Evolutionary conservation across 2,329 filamentous ascomycete species (phyloP), one percentile per base, ranked within the genome.

Genomic region (Helminthosporium solani): DNA sequence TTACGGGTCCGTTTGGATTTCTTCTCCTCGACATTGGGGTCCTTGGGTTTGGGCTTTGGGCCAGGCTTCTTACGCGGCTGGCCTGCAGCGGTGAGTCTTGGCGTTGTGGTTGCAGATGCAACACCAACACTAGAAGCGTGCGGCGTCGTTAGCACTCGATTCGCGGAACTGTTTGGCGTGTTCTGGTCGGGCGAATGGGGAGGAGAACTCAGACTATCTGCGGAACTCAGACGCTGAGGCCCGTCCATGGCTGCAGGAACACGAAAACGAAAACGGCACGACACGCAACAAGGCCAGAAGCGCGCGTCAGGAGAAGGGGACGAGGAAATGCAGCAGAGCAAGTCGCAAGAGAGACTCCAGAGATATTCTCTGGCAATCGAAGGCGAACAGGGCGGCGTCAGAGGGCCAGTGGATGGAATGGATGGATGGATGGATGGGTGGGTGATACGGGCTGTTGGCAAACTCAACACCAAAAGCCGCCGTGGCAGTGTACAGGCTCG

Each of bases 1-100:
- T 75, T 77, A 46, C 75, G 68, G 30, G 73, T 60, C 56, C 74
- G 76, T 53, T 72, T 71, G 19, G 20, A 15, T 50, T 74, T 74
- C 41, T 73, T 74, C 52, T 74, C 71, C 33, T 67, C 69, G 51
- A 44, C 63, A 61, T 43, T 66, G 52, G 61, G 48, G 37, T 70
- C 67, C 52, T 65, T 68, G 28, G 59, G 42, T 44, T 72, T 71
- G 33, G 70, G 59, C 58, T 76, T 77, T 25, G 73, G 72, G 7
- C 67, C 67, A 18, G 68, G 71, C 60, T 70, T 75, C 54, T 72
- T 72, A 47, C 72, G 67, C 51, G 63, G 56, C 31, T 61, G 56
- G 7, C 35, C 35, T 25, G 66, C 60, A 40, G 67, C 63, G 52
- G 67, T 66, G 25, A 68, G 58, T 54, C 61, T 58, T 45, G 66